Base-by-base conservation (phyloP, 1,139 yeast genomes). In the Protomyces gravidus region DNA sequence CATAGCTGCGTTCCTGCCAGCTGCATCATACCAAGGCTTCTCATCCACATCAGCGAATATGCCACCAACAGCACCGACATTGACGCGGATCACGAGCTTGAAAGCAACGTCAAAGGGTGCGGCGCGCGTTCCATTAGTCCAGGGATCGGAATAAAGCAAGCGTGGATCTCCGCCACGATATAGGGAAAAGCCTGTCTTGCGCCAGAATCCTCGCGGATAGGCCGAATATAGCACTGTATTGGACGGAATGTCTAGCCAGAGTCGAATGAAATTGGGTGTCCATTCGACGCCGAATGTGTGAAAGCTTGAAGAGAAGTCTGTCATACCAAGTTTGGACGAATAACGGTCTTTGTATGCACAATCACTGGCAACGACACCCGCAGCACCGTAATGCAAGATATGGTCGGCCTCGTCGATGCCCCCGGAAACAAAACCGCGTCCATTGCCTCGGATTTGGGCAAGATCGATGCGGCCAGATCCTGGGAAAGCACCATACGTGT, bases 21-120 rank as follows among this genome's bases (percentile, higher is more conserved):
- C 45, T n/a, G 45, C 63, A 40, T 63, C 58, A 21, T 28, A 58
- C 65, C 65, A 63, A 13, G 65, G 65, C 49, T 63, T 63, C 21
- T 33, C 53, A 15, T 53, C 61, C 17, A 40, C 51, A 27, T 52
- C 51, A 6, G 60, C 58, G 27, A 63, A 63, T 27, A 50, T 61
- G n/a, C 64, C 65, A 28, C 61, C 62, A 28, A 62, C 60, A 21
- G 63, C 63, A 25, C 65, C 65, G 11, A 59, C 65, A 5, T 63
- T 64, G 32, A 60, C 64, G 39, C 63, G 56, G 11, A 63, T 27
- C 17, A 63, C 62, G 36, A 63, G 47, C 48, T 59, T 60, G 27
- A 63, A 63, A n/a, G 60, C 62, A 33, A 50, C 63, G 48, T 63
- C 65, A 15, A 62, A 63, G 19, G 65, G 65, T 23, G 65, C 63